These are phyloP conservation scores for Termitomyces bulborhizus DNA, from an alignment of 768 basidiomycete species.

Conservation along the genomic window DNA sequence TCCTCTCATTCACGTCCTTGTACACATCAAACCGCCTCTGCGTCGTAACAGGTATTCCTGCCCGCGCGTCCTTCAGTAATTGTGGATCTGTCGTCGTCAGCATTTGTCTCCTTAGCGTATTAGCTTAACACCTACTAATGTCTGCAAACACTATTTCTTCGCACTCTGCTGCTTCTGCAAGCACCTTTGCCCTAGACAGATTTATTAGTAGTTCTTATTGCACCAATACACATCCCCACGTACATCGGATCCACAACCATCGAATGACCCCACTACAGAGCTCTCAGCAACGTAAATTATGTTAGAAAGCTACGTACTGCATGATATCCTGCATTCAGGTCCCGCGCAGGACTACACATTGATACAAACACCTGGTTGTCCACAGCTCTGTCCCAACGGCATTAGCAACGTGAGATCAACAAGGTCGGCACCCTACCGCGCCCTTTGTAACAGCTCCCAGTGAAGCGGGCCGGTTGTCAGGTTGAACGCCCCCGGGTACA, in stretches of 20 bases:
- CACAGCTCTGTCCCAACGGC: conserved; percentile 57
- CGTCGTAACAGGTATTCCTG: conserved; percentile 85
- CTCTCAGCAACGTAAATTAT: not conserved
- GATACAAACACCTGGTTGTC: conserved; percentile 97
- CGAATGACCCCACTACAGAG: conserved; percentile 76
- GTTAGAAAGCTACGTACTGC: conserved; percentile 48
- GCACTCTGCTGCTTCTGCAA: conserved; percentile 67
- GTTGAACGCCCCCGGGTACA: conserved; percentile 97
- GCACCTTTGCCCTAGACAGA: conserved; percentile 57
- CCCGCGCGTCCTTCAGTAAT: conserved; percentile 57
- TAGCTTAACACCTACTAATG: conserved; percentile 55
- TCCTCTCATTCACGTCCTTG: conserved; percentile 48
- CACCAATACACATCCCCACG: conserved; percentile 19
- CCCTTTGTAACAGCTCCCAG: conserved; percentile 89
- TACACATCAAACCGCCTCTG: conserved; percentile 95
- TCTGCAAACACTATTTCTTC: conserved; percentile 77
- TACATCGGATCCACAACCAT: conserved; percentile 89
- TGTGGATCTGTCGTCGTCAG: conserved; percentile 35
- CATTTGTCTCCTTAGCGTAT: not conserved
- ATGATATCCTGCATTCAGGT: conserved; percentile 77
- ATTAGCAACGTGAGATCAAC: not conserved
- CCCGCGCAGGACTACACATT: conserved; percentile 94
- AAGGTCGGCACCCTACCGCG: conserved; percentile 48
- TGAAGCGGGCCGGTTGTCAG: conserved; percentile 92
- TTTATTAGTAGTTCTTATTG: conserved; percentile 1